Evolutionary conservation across 257 asterid species (phyloP).

Genomic region (Solanum chilense): DNA sequence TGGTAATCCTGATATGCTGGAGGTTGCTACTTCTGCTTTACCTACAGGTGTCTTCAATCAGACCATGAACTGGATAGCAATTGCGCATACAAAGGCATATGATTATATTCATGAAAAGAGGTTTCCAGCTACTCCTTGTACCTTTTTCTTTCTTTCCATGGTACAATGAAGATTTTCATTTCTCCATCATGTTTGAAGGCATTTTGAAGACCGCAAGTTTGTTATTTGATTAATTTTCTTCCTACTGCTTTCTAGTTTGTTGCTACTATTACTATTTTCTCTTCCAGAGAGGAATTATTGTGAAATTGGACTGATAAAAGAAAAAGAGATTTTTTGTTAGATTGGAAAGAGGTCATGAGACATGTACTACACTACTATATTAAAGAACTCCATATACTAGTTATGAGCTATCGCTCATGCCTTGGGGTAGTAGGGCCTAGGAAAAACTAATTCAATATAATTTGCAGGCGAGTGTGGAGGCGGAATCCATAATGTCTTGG

Average conservation of each 20-base stretch:
- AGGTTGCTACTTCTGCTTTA: conserved; percentile 83
- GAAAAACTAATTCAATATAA: neutral
- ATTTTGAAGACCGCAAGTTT: neutral
- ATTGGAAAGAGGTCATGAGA: neutral
- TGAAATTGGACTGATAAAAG: neutral
- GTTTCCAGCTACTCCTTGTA: conserved; percentile 13
- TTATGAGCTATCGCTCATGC: neutral
- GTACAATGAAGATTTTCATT: neutral
- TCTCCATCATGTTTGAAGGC: neutral
- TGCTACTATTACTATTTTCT: neutral
- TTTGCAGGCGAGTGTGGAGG: neutral
- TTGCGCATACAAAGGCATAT: conserved; percentile 78
- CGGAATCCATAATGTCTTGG: neutral
- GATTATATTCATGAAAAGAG: conserved; percentile 82
- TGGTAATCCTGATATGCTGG: conserved; percentile 96
- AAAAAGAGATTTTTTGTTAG: neutral
- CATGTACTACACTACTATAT: neutral
- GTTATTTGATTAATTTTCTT: neutral
- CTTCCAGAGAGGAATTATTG: neutral
- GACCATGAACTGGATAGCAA: conserved; percentile 79
- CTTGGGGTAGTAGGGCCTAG: neutral
- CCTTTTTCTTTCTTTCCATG: neutral
- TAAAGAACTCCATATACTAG: neutral
- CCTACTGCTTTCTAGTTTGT: neutral
- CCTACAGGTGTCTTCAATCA: conserved; percentile 84